Evolutionary conservation across 2,329 filamentous ascomycete species (phyloP).

Genomic region (Epichloe hybrida): DNA sequence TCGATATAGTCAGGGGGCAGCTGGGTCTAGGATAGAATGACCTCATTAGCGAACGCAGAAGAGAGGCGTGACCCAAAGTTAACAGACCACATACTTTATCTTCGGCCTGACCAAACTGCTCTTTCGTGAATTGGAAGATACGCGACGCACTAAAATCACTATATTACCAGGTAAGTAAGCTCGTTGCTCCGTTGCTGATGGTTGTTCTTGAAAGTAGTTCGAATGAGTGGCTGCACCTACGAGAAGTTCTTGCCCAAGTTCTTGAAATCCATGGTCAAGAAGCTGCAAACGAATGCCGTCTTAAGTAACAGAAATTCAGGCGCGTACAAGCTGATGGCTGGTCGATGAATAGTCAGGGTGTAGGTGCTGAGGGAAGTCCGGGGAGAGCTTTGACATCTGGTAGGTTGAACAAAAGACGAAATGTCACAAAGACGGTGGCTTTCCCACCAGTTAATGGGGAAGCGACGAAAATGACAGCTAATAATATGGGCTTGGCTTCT

Average conservation of each 20-base stretch:
- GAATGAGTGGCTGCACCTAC: conserved; percentile 22
- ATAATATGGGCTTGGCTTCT: too few relatives aligned
- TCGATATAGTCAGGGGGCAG: conserved; percentile 96
- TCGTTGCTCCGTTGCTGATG: neutral
- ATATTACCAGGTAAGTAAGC: conserved; percentile 11
- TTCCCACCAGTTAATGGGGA: too few relatives aligned
- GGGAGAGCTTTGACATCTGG: neutral
- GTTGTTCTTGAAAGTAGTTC: neutral
- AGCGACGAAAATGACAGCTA: too few relatives aligned
- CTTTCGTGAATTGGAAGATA: conserved; percentile 95
- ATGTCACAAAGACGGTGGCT: too few relatives aligned
- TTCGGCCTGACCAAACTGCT: conserved; percentile 87
- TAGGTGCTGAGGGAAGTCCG: too few relatives aligned
- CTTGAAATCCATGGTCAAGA: conserved; percentile 42
- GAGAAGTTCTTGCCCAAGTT: conserved; percentile 42
- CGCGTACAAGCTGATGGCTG: neutral
- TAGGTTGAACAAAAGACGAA: too few relatives aligned
- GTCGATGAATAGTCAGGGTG: neutral
- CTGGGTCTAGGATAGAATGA: conserved; percentile 53
- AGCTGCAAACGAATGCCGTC: neutral
- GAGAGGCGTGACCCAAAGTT: neutral
- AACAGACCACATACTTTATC: conserved; percentile 54
- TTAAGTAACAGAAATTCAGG: neutral
- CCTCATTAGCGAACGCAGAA: conserved; percentile 6
- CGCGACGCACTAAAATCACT: conserved; percentile 62